Conservation (phyloP, 352 stramenopile genomes). For the Halophytophthora polymorphica region DNA sequence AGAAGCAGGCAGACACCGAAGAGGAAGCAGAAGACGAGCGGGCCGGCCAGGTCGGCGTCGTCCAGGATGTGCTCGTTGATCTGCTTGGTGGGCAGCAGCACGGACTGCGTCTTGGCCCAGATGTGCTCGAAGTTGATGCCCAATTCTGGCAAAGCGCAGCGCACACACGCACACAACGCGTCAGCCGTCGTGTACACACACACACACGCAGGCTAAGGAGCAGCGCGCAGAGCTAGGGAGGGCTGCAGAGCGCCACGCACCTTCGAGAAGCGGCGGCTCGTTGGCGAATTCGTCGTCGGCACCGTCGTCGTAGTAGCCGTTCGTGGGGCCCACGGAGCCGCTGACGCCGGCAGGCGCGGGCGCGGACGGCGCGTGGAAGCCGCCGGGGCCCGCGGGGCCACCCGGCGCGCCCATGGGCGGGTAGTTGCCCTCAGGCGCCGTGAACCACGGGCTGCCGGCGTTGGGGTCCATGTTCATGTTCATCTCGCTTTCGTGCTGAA, state of each 20-base stretch:
- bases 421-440: constrained; percentile 41
- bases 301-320: constrained; percentile 25
- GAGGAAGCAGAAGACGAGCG: constrained; percentile 93
- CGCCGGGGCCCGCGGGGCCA: constrained; percentile 14
- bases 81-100: constrained; percentile 92
- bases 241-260: constrained; percentile 26
- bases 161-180: too few relatives aligned
- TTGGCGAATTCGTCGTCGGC: constrained; percentile 92
- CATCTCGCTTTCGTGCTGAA: constrained; percentile 25
- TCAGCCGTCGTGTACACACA: too few relatives aligned
- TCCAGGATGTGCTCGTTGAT: constrained; percentile 90
- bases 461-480: constrained; percentile 82
- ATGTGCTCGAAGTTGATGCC: constrained; percentile 98
- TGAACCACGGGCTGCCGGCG: constrained; percentile 70
- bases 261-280: constrained; percentile 95
- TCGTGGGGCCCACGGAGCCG: constrained; percentile 19
- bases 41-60: constrained; percentile 92
- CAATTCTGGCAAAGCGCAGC: constrained; percentile 87
- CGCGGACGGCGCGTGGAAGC: constrained; percentile 20
- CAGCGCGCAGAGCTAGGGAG: too few relatives aligned
- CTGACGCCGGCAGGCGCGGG: constrained; percentile 22
- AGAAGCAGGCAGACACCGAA: constrained; percentile 95
- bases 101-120: constrained; percentile 94
- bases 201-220: too few relatives aligned
- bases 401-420: constrained; percentile 28